Evolutionary conservation across 345 rosid genomes (phyloP), one percentile per base, ranked within the genome.

Genomic region (Laguncularia racemosa): DNA sequence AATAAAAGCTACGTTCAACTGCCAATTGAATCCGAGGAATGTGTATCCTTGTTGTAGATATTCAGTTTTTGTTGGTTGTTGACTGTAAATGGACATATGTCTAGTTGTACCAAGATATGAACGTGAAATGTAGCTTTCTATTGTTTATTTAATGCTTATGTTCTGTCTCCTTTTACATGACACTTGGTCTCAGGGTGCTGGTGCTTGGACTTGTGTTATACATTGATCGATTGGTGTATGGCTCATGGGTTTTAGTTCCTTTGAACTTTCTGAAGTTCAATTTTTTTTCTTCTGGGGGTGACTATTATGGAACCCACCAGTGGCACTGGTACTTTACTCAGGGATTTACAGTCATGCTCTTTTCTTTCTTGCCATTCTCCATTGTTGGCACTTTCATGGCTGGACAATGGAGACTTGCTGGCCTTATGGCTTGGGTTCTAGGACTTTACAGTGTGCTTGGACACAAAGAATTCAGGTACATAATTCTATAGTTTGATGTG

Each of bases 311-410:
- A 76, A 93, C 96, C 71, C 97, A 93, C 73, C 71, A 78, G 60
- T 87, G 99, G 99, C 99, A 89, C 71, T 93, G 97, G 97, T 93
- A 93, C 84, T 85, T 87, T 79, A 76, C 83, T 70, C 95, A 89
- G 68, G 99, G 99, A 54, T 89, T 89, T 73, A 53, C 81, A 15
- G 92, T 78, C 69, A 93, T 89, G 95, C 73, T 87, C 63, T 89
- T 93, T 77, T 85, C 84, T 20, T 89, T 83, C 76, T 67, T 83
- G 61, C 99, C 96, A 43, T 82, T 82, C 69, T 72, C 80, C 49
- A 16, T 85, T 17, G 69, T 60, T 44, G 99, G 95, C 71, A 77
- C 78, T 43, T 62, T 79, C 61, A 78, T 78, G 63, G 84, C 85
- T 62, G 78, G 73, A 75, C 46, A 53, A 48, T 77, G 79, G 84